Conservation (phyloP, 495 filamentous ascomycete genomes). For the Stereocaulon alpinum region DNA sequence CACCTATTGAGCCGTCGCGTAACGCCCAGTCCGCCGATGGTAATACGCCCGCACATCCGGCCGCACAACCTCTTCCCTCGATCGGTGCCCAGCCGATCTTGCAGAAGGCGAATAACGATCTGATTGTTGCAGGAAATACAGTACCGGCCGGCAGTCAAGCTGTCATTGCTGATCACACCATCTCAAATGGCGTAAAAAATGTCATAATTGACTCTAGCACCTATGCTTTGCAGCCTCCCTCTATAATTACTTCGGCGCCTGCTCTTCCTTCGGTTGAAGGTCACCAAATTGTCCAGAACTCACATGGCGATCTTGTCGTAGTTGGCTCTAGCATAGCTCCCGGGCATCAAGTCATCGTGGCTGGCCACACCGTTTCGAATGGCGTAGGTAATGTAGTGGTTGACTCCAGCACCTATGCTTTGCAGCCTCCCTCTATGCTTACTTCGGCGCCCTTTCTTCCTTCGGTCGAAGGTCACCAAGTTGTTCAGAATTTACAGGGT, state of each 20-base stretch:
- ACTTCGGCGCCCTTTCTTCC: neutral
- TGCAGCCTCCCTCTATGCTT: neutral
- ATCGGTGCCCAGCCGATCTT: slow-evolving; percentile 19
- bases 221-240: neutral
- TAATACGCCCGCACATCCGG: neutral
- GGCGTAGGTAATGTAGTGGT: neutral
- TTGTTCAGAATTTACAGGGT: slow-evolving; percentile 10
- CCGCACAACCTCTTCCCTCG: neutral
- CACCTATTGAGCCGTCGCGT: neutral
- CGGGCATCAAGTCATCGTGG: slow-evolving; percentile 8
- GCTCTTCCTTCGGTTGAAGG: slow-evolving; percentile 2
- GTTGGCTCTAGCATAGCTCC: slow-evolving; percentile 6
- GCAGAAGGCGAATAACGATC: slow-evolving; percentile 3
- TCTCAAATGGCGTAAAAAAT: neutral
- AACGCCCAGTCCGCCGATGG: neutral
- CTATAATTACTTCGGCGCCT: neutral
- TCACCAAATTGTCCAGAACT: slow-evolving; percentile 8
- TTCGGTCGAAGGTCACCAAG: slow-evolving; percentile 4
- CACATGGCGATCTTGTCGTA: slow-evolving; percentile 8
- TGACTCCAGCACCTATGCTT: neutral
- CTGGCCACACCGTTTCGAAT: slow-evolving; percentile 10
- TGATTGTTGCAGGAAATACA: slow-evolving; percentile 6
- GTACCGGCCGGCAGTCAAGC: slow-evolving; percentile 1
- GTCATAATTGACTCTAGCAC: neutral
- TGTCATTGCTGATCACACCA: neutral